Evolutionary conservation across 305 asterid species (phyloP).

Genomic region (Solanum hybrid): DNA sequence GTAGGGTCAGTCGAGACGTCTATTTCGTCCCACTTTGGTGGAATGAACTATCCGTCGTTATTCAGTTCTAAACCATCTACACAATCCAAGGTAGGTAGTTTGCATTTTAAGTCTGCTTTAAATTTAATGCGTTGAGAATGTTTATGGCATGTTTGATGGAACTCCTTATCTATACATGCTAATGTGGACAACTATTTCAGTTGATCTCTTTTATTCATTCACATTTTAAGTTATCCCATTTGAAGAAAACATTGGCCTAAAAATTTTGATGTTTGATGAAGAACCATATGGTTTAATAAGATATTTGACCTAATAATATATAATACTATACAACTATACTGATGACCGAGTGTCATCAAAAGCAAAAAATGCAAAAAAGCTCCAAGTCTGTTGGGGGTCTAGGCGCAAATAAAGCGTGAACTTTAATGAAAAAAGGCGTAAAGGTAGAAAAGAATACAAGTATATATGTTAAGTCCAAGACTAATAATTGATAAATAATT

Average conservation of each 20-base stretch:
- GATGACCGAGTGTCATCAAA: neutral
- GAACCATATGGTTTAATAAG: neutral
- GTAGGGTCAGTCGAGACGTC: constrained; percentile 94
- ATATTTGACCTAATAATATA: neutral
- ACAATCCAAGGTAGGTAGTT: constrained; percentile 47
- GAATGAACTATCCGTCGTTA: constrained; percentile 95
- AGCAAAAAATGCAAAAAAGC: neutral
- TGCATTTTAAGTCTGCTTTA: neutral
- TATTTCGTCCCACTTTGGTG: constrained; percentile 92
- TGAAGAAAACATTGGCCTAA: neutral
- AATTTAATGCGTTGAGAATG: constrained; percentile 5
- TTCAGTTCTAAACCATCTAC: constrained; percentile 94
- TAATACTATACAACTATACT: neutral
- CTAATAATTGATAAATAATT: neutral
- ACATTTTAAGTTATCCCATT: neutral
- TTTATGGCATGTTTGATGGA: constrained; percentile 5
- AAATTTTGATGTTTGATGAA: neutral
- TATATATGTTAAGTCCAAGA: neutral
- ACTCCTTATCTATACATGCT: neutral
- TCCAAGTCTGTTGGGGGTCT: neutral
- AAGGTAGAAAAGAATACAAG: neutral
- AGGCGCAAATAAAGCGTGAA: neutral
- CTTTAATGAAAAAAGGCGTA: neutral
- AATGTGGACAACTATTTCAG: neutral
- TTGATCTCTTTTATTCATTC: neutral